phyloP scores from a whole-genome alignment of 768 basidiomycete genomes.

The Paxillus rubicundulus region DNA sequence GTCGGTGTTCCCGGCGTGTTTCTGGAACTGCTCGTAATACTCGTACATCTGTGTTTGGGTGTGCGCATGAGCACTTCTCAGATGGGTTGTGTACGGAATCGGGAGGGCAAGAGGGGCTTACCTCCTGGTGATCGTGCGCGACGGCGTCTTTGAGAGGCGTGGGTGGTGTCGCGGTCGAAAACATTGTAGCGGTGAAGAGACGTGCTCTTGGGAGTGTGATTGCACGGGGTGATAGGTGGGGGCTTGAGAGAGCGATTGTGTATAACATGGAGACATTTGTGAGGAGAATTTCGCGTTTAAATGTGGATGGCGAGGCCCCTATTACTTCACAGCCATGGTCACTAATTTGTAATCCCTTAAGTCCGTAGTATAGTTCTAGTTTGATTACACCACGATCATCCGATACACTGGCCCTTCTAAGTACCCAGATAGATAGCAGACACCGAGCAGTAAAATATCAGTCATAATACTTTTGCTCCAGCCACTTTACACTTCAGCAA shows the following conservation, averaged over 20 bases:
- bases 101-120: constrained; percentile 7
- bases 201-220: not conserved
- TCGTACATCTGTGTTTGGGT: constrained; percentile 47
- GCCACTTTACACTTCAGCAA: not conserved
- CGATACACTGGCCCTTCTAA: constrained; percentile 15
- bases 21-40: constrained; percentile 50
- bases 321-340: not conserved
- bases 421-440: not conserved
- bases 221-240: not conserved
- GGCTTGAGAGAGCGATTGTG: not conserved
- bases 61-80: not conserved
- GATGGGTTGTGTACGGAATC: too few species aligned
- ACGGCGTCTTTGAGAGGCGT: constrained; percentile 37
- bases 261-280: not conserved
- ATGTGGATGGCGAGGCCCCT: too few species aligned
- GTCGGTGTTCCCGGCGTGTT: constrained; percentile 40
- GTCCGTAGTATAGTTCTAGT: not conserved
- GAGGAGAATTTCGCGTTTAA: not conserved
- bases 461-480: not conserved
- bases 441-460: constrained; percentile 4
- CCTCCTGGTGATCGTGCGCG: constrained; percentile 51
- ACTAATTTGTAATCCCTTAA: not conserved
- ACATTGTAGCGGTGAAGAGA: not conserved
- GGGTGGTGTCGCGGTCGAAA: not conserved
- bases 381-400: constrained; percentile 10